phyloP scores from a whole-genome alignment of 768 basidiomycete genomes.

The Russula sp. region DNA sequence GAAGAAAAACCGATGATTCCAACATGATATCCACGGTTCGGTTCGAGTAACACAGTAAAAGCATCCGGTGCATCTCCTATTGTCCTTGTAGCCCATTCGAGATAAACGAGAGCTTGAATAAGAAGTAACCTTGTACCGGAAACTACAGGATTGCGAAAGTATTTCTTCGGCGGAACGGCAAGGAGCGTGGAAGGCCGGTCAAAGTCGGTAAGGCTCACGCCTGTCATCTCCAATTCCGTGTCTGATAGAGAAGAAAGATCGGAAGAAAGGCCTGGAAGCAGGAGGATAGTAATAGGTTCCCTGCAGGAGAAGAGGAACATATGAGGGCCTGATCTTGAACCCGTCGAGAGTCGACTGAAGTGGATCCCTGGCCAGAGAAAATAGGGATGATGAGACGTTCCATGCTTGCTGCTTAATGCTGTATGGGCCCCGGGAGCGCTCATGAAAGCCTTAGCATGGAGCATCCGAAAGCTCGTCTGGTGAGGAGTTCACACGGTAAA shows the following conservation, averaged over 20 bases:
- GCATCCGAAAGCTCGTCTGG: neutral
- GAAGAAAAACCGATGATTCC: constrained; percentile 56
- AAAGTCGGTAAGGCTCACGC: constrained; percentile 46
- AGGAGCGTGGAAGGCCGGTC: constrained; percentile 42
- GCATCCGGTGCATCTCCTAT: constrained; percentile 19
- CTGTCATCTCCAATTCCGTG: constrained; percentile 37
- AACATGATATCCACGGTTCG: constrained; percentile 38
- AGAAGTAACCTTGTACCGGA: constrained; percentile 51
- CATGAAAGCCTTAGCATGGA: neutral
- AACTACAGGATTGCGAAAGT: constrained; percentile 48
- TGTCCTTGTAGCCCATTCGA: constrained; percentile 41
- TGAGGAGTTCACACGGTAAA: neutral
- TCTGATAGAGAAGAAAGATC: constrained; percentile 50
- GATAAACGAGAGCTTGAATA: constrained; percentile 52
- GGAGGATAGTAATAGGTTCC: constrained; percentile 47
- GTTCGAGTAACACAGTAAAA: constrained; percentile 36
- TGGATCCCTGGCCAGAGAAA: constrained; percentile 57
- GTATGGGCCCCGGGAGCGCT: neutral
- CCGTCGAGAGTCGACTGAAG: constrained; percentile 36
- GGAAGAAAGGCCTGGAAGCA: constrained; percentile 49
- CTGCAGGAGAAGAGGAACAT: constrained; percentile 44
- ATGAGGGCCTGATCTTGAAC: constrained; percentile 41
- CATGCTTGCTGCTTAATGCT: neutral
- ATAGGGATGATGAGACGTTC: constrained; percentile 42
- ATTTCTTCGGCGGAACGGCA: constrained; percentile 36